Evolutionary conservation across 2,329 filamentous ascomycete species (phyloP).

Genomic region (Penicillium sp.): DNA sequence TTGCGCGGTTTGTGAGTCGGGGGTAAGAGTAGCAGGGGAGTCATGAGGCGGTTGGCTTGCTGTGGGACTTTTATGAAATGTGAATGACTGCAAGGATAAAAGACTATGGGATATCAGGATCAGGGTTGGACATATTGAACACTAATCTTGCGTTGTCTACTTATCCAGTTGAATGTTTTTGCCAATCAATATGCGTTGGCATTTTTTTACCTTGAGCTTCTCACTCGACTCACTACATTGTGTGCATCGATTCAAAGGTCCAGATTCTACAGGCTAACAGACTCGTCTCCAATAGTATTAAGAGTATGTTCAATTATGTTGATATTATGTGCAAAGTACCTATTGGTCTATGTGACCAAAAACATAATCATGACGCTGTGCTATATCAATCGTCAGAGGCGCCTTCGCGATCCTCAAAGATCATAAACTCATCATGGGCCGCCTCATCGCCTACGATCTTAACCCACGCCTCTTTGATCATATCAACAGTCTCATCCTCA

Average conservation of each 20-base stretch:
- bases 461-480: slow-evolving; percentile 72
- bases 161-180: not conserved
- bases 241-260: not conserved
- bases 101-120: not conserved
- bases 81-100: not conserved
- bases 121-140: not conserved
- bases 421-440: slow-evolving; percentile 66
- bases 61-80: not conserved
- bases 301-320: not conserved
- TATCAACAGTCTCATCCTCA: slow-evolving; percentile 67
- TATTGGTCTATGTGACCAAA: not conserved
- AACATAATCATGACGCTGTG: slow-evolving; percentile 8
- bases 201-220: not conserved
- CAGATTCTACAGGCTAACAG: not conserved
- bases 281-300: not conserved
- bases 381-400: slow-evolving; percentile 53
- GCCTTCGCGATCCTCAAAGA: slow-evolving; percentile 74
- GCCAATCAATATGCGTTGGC: not conserved
- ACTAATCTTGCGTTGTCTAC: not conserved
- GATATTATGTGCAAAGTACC: slow-evolving; percentile 3
- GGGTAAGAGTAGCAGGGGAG: not conserved
- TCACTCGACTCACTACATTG: not conserved
- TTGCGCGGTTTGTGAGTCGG: not conserved
- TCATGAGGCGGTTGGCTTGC: not conserved
- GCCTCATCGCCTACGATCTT: slow-evolving; percentile 58